Evolutionary conservation across 495 filamentous ascomycete genomes (phyloP).

Genomic region (Tuber magnatum): DNA sequence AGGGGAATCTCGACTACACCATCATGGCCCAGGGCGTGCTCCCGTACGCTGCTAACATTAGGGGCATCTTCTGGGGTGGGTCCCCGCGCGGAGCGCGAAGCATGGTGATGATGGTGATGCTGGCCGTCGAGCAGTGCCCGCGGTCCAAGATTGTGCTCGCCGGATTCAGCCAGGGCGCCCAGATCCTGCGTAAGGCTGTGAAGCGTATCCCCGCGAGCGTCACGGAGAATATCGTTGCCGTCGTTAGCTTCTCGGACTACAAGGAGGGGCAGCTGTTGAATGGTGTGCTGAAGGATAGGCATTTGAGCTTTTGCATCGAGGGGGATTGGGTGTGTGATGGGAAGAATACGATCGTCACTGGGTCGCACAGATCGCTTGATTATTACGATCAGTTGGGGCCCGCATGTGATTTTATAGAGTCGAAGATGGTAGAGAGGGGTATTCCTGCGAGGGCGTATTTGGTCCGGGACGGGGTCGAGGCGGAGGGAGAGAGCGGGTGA

Average conservation of each 20-base stretch:
- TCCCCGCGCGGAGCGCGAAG: constrained; percentile 4
- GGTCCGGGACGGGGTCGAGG: not conserved
- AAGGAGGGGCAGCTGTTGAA: no score
- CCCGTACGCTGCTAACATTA: constrained; percentile 9
- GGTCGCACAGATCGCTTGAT: not conserved
- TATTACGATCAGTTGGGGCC: constrained; percentile 4
- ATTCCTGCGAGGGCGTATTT: not conserved
- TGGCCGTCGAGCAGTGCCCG: constrained; percentile 16
- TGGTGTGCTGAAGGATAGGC: not conserved
- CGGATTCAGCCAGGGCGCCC: constrained; percentile 29
- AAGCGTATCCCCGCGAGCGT: constrained; percentile 2
- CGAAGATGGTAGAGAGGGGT: not conserved
- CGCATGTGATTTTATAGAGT: not conserved
- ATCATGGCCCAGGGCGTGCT: constrained; percentile 25
- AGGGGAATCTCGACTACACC: not conserved
- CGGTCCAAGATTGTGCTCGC: constrained; percentile 10
- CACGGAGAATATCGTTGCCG: not conserved
- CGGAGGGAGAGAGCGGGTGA: not conserved
- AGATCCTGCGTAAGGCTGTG: constrained; percentile 15
- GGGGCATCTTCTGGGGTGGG: constrained; percentile 17
- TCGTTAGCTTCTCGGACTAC: constrained; percentile 6
- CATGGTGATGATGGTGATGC: constrained; percentile 16
- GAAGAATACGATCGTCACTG: not conserved
- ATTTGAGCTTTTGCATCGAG: constrained; percentile 7
- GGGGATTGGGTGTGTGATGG: constrained; percentile 16